Conservation (phyloP, 441 rosid genomes). For the Gossypium davidsonii region DNA sequence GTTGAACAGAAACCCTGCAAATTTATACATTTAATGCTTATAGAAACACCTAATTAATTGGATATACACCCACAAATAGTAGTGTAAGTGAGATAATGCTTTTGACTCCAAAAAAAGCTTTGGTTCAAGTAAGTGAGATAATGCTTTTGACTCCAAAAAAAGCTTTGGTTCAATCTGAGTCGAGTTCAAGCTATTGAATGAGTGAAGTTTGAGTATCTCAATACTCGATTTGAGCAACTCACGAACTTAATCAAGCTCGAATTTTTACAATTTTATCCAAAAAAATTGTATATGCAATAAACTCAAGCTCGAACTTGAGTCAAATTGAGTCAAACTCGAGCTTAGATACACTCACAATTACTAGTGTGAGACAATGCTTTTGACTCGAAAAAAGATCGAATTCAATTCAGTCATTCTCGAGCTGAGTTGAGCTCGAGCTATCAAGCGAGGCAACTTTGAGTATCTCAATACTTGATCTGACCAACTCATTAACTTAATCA, state of each 20-base stretch:
- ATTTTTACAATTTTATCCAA: neutral
- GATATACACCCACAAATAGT: neutral
- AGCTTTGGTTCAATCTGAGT: too few species aligned
- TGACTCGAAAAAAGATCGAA: neutral
- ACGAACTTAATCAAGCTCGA: neutral
- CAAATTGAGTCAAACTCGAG: neutral
- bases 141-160: neutral
- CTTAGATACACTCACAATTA: neutral
- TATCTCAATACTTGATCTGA: too few species aligned
- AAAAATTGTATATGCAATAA: too few species aligned
- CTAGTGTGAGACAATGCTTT: neutral
- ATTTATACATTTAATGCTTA: neutral
- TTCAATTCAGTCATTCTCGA: too few species aligned
- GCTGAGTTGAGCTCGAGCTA: neutral
- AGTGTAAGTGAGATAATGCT: neutral
- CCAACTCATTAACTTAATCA: too few species aligned
- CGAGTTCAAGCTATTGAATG: neutral
- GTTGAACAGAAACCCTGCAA: neutral
- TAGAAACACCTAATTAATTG: neutral
- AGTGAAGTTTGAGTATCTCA: neutral
- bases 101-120: neutral
- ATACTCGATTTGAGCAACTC: too few species aligned
- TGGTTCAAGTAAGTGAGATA: neutral
- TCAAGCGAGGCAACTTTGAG: neutral
- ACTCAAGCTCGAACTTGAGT: neutral